Evolutionary conservation across 768 basidiomycete species (phyloP), one percentile per base, ranked within the genome.

Genomic region (Gautieria morchelliformis): DNA sequence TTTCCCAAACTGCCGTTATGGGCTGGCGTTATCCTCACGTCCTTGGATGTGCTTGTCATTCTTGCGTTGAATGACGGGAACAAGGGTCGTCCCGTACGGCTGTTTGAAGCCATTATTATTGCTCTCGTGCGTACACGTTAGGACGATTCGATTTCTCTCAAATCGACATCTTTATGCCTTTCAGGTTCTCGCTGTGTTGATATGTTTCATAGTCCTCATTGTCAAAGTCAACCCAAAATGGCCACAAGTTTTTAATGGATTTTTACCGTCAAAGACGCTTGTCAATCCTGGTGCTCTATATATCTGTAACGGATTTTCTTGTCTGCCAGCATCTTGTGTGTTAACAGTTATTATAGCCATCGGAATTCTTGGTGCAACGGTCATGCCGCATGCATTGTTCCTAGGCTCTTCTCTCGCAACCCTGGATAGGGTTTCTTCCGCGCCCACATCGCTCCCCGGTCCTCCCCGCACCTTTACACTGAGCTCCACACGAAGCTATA

Each of bases 21-120:
- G 82, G 83, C 80, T 4, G 79, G 82, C 12, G 84, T 88, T 8
- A 69, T 89, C 15, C 70, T 89, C 54, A 89, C 87, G 6, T 79
- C 79, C 0, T 69, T 73, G 22, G 87, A 89, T 63, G 86, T 89
- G 33, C 64, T 89, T 49, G 58, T 89, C 37, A 72, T 94, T 37
- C 80, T 94, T 39, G 79, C 78, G 0, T 69, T 91, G 59, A 78
- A 84, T 5, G 87, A 89, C 65, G 67, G n/a, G 3, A 44, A 87
- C 35, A 76, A 79, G 37, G 80, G 81, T 30, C 74, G 75, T 40
- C 88, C 87, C 6, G 85, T 84, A 41, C 78, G 77, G 62, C 61
- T 81, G 61, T 89, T 91, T 61, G 89, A 91, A 63, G 61, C 77
- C 15, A 60, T 85, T 17, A 87, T 90, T 47, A 78, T 76, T 53